These are phyloP conservation scores for Coniosporium tulheliwenetii DNA, from an alignment of 2,329 filamentous ascomycete genomes.

Conservation along the genomic window DNA sequence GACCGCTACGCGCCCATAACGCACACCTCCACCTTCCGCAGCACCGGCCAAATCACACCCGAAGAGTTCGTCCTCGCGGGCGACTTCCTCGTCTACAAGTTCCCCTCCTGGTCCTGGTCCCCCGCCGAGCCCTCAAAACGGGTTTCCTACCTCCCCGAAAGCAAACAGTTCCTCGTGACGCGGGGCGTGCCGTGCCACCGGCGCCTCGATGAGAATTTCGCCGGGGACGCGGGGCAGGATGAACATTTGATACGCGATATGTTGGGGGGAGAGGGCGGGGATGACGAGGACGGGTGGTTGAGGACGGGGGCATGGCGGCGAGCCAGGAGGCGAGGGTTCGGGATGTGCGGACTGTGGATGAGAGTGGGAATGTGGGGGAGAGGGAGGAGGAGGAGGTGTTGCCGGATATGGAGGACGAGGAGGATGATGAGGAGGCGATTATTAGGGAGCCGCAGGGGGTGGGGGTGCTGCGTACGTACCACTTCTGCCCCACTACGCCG, in stretches of 20 bases:
- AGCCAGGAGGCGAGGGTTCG: constrained; percentile 60
- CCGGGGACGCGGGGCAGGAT: constrained; percentile 71
- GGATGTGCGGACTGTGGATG: constrained; percentile 79
- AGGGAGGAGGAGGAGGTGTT: constrained; percentile 67
- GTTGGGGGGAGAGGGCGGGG: constrained; percentile 38
- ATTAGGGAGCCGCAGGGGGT: constrained; percentile 53
- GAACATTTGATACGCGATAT: constrained; percentile 75
- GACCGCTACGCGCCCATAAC: constrained; percentile 82
- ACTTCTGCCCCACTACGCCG: neutral
- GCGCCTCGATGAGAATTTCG: constrained; percentile 84
- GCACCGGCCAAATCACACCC: constrained; percentile 88
- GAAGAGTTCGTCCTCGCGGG: constrained; percentile 93
- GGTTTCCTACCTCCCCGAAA: constrained; percentile 64
- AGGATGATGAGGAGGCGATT: constrained; percentile 86
- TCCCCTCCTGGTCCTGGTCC: constrained; percentile 95
- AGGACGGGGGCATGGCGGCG: constrained; percentile 67
- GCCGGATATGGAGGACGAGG: constrained; percentile 96
- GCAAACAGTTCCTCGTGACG: constrained; percentile 92
- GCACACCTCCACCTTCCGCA: constrained; percentile 84
- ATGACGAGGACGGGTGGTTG: constrained; percentile 80
- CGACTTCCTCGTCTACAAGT: constrained; percentile 98
- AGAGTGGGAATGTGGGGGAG: constrained; percentile 73
- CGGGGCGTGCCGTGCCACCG: constrained; percentile 88
- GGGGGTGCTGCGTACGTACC: constrained; percentile 38
- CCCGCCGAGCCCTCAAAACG: constrained; percentile 71